Percentiles rank a stretch among this genome's conserved stretches.
These are phyloP conservation scores for Penstemon barbatus DNA, from an alignment of 257 asterid species.

Conservation along the genomic window DNA sequence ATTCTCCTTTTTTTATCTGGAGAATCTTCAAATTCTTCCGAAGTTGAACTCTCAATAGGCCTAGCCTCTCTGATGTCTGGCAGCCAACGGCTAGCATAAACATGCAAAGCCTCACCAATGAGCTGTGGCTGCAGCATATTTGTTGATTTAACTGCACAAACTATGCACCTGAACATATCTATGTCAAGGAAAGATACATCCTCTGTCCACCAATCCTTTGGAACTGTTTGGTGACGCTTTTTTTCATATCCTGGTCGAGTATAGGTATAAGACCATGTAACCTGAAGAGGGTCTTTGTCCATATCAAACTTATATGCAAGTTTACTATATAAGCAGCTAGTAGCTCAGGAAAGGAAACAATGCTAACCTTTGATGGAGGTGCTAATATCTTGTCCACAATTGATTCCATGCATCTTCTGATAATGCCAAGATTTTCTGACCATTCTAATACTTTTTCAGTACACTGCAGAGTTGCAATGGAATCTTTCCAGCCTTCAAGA, in stretches of 20 bases:
- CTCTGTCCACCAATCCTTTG: constrained; percentile 94
- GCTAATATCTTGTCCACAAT: constrained; percentile 66
- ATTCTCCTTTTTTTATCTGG: constrained; percentile 35
- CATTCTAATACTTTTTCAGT: constrained; percentile 45
- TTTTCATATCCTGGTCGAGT: constrained; percentile 61
- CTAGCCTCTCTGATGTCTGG: constrained; percentile 35
- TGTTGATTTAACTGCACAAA: constrained; percentile 54
- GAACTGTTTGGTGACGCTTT: constrained; percentile 49
- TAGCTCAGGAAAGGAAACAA: constrained; percentile 14
- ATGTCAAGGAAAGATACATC: constrained; percentile 62
- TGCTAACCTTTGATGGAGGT: constrained; percentile 61
- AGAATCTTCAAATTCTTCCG: constrained; percentile 30
- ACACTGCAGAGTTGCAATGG: constrained; percentile 53
- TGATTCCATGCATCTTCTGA: constrained; percentile 75
- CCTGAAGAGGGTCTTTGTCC: constrained; percentile 38
- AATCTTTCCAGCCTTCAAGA: constrained; percentile 75
- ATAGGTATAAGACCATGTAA: constrained; percentile 78
- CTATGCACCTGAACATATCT: constrained; percentile 64
- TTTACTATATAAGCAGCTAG: background rate
- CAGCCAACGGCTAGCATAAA: constrained; percentile 71
- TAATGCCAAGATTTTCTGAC: constrained; percentile 71
- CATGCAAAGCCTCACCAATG: constrained; percentile 77
- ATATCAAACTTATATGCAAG: constrained; percentile 20
- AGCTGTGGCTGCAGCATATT: constrained; percentile 60
- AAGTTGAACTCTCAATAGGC: constrained; percentile 34